phyloP scores from a whole-genome alignment of 2,329 filamentous ascomycete genomes.

The Ophiobolus disseminans region DNA sequence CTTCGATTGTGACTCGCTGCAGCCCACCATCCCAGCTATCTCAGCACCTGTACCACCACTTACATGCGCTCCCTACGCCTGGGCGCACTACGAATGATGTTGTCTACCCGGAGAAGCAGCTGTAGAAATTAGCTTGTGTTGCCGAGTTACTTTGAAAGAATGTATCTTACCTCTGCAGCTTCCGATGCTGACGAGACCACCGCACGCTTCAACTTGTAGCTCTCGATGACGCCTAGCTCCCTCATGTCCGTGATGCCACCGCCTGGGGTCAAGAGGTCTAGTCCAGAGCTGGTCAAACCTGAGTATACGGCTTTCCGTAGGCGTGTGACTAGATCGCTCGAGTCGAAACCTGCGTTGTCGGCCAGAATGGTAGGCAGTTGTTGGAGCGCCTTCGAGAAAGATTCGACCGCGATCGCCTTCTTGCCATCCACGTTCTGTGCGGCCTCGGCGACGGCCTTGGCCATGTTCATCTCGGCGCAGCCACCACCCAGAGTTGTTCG shows the following conservation, averaged over 20 bases:
- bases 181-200: constrained; percentile 96
- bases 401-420: constrained; percentile 90
- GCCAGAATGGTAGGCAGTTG: constrained; percentile 96
- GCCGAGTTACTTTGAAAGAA: background rate
- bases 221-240: constrained; percentile 92
- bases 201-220: constrained; percentile 98
- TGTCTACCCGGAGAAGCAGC: constrained; percentile 92
- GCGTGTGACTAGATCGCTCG: constrained; percentile 88
- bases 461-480: constrained; percentile 98
- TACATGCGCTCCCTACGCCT: constrained; percentile 79
- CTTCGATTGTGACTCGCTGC: too few relatives aligned
- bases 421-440: constrained; percentile 96
- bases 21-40: background rate
- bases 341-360: constrained; percentile 96
- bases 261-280: constrained; percentile 87
- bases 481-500: constrained; percentile 93
- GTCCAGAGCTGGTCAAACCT: constrained; percentile 87
- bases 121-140: constrained; percentile 52
- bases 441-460: constrained; percentile 92
- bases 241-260: constrained; percentile 96
- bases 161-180: constrained; percentile 81
- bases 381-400: constrained; percentile 86
- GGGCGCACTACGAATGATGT: constrained; percentile 95
- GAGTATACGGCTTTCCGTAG: constrained; percentile 94
- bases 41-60: constrained; percentile 18